A percentile compares a stretch with the other conserved stretches of the same genome.
These are phyloP conservation scores for Nakazawaea pomicola DNA, from an alignment of 805 yeast species.

Conservation along the genomic window DNA sequence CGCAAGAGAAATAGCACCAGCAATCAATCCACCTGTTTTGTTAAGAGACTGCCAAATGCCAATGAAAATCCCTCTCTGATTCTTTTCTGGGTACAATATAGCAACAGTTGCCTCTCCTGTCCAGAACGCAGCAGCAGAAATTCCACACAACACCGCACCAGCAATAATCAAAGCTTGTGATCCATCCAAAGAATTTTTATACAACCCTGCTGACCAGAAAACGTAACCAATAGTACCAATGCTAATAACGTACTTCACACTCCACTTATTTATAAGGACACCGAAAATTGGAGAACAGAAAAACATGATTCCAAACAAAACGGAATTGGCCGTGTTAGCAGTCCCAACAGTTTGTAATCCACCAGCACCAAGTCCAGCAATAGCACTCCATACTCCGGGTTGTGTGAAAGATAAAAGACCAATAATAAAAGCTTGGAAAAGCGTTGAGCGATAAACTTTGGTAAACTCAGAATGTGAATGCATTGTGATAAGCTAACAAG, in stretches of 20 bases:
- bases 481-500: too few relatives aligned
- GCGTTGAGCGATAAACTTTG: neutral
- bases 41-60: conserved; percentile 24
- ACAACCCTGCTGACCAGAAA: conserved; percentile 22
- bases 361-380: conserved; percentile 22
- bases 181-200: conserved; percentile 22
- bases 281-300: conserved; percentile 19
- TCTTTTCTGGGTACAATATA: conserved; percentile 19
- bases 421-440: conserved; percentile 16
- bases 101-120: conserved; percentile 24
- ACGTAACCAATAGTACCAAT: conserved; percentile 23
- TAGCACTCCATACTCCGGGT: conserved; percentile 21
- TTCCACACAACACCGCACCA: conserved; percentile 22
- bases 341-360: conserved; percentile 18
- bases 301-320: conserved; percentile 19
- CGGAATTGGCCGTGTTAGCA: conserved; percentile 16
- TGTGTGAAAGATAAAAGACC: conserved; percentile 21
- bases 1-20: conserved; percentile 21
- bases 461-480: too few relatives aligned
- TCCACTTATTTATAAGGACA: conserved; percentile 18
- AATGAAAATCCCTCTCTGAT: conserved; percentile 22
- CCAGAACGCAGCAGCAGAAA: conserved; percentile 24
- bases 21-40: conserved; percentile 22
- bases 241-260: conserved; percentile 17
- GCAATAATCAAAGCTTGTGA: conserved; percentile 20